Evolutionary conservation across 257 asterid species (phyloP).

Genomic region (Solanum megistacrolobum): DNA sequence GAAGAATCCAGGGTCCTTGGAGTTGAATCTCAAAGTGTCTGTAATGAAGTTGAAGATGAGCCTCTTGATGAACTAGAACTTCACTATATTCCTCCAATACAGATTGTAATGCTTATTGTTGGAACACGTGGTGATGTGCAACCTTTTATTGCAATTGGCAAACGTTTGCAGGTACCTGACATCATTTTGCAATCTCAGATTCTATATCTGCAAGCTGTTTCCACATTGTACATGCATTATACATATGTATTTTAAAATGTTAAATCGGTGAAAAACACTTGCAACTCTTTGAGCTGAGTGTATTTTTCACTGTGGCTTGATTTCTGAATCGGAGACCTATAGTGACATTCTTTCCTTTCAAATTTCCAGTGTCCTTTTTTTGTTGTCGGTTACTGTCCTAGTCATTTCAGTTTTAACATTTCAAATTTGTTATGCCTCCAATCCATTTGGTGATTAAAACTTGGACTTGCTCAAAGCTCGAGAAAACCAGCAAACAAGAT

Average conservation of each 20-base stretch:
- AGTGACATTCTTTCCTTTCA: neutral
- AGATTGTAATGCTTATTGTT: slow-evolving; percentile 87
- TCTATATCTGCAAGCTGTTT: neutral
- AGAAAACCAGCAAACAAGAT: neutral
- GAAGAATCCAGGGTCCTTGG: slow-evolving; percentile 36
- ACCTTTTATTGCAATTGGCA: slow-evolving; percentile 94
- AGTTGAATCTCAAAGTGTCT: slow-evolving; percentile 26
- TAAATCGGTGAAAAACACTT: neutral
- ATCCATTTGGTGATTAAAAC: neutral
- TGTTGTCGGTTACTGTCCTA: neutral
- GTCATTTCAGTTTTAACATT: neutral
- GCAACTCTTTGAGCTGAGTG: neutral
- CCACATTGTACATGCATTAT: neutral
- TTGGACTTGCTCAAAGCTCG: neutral
- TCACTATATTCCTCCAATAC: slow-evolving; percentile 70
- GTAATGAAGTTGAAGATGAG: slow-evolving; percentile 45
- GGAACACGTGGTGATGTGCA: slow-evolving; percentile 98
- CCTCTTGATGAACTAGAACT: slow-evolving; percentile 54
- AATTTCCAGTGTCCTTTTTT: neutral
- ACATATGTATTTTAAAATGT: neutral
- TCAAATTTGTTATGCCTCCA: neutral
- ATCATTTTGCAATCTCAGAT: neutral
- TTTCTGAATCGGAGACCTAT: neutral
- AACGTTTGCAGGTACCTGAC: slow-evolving; percentile 53
- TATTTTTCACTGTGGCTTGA: neutral